Evolutionary conservation across 2,329 filamentous ascomycete genomes (phyloP), one percentile per base, ranked within the genome.

Genomic region (Lithohypha guttulata): DNA sequence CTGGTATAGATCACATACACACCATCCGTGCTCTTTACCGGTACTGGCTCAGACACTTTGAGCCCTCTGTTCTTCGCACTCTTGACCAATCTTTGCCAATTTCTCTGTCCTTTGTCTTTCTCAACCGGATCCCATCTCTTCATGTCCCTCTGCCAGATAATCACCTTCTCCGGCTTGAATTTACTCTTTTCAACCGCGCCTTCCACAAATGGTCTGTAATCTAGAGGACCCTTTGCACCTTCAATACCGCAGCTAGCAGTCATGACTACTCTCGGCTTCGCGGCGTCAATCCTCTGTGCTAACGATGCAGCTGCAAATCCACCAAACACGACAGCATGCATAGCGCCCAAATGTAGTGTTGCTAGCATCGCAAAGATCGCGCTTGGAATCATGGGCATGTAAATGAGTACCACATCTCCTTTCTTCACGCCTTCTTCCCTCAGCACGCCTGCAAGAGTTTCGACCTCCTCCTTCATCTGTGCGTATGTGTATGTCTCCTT

Each of bases 331-430:
- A 93, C 84, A 3, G 84, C 79, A 56, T 96, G 89, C 37, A 95
- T 77, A 11, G 86, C 89, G 8, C 87, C 89, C 1, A 95, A 68
- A 7, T 86, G 76, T 44, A 77, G 77, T 43, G 82, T 75, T 17
- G 89, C 86, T 3, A 95, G 74, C 48, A 91, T 85, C 7, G 82
- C 87, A 45, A 93, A 77, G n/a, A 94, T 59, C 2, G 86, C 83
- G 0, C 84, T 79, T 1, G 89, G 87, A 29, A 95, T 84, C 87
- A 95, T 95, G 39, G 87, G 87, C 87, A 95, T 94, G 60, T 95
- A 96, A 19, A 95, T 74, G 47, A 95, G 70, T 4, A 95, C 84
- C 1, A 91, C 81, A 63, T 95, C 84, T 1, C 87, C 86, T 59
- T 75, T 84, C 49, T 70, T 69, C 4, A 95, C 81, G 1, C 86